Evolutionary conservation across 2,329 filamentous ascomycete genomes (phyloP), one percentile per base, ranked within the genome.

Genomic region (Fusarium udum): DNA sequence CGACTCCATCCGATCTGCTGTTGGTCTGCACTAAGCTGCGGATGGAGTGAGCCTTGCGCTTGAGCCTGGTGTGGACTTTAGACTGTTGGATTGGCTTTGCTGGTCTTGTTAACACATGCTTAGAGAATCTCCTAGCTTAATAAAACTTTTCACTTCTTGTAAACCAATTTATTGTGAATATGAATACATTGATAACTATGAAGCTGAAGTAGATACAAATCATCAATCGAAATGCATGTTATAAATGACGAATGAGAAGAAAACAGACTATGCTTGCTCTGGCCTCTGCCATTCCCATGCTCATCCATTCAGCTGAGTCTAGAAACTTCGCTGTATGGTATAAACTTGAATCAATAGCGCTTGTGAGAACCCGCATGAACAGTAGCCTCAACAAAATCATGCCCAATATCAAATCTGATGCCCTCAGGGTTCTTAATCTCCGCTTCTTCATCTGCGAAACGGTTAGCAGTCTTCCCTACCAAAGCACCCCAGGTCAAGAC

Each of bases 1-100:
- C 13, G 15, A 76, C 24, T 37, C 74, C 14, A 72, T 76, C 11
- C 74, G 74, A 10, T 24, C 28, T 4, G 71, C 64, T 22, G 59
- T 61, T 34, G 71, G 71, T 13, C 37, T 75, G 26, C n/a, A 36
- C 13, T 37, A 34, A 16, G 24, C 31, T 40, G 51, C 11, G 18
- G 24, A n/a, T 6, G 6, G 6, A 0, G 40, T 7, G 24, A 28
- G 24, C 34, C 11, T 39, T 18, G 24, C 2, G 20, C 34, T 28
- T 14, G 18, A 36, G 4, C 22, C 6, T 39, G n/a, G 20, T 53
- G 51, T 13, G 20, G 51, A n/a, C 1, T 55, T 55, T 55, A 40
- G 24, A 55, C 15, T 18, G 34, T 39, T 28, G 51, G 51, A 55
- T 55, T 28, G 34, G 34, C 34, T 55, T 55, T 28, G 51, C 34